Conservation (phyloP, 2,329 filamentous ascomycete species). For the Trichoderma guizhouense region DNA sequence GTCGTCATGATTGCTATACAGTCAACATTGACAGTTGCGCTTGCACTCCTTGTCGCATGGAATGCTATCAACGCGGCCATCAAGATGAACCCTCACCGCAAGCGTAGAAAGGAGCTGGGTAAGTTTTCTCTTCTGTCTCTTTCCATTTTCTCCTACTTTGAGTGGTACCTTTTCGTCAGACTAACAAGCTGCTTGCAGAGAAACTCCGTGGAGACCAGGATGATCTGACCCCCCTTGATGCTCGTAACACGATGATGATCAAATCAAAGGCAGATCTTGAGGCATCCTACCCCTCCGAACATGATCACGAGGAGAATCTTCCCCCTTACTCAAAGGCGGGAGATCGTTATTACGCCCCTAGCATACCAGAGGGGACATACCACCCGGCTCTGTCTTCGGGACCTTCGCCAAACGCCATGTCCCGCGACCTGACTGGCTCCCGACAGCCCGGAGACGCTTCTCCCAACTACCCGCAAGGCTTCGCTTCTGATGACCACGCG, state of each 20-base stretch:
- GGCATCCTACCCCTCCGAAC: slow-evolving; percentile 40
- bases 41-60: slow-evolving; percentile 84
- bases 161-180: slow-evolving; percentile 22
- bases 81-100: slow-evolving; percentile 86
- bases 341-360: slow-evolving; percentile 31
- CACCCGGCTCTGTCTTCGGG: background rate
- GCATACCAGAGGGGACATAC: slow-evolving; percentile 21
- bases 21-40: slow-evolving; percentile 72
- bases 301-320: slow-evolving; percentile 37
- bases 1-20: slow-evolving; percentile 93
- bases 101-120: slow-evolving; percentile 85
- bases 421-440: background rate
- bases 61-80: slow-evolving; percentile 81
- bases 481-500: slow-evolving; percentile 34
- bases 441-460: slow-evolving; percentile 28
- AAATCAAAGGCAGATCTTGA: slow-evolving; percentile 37
- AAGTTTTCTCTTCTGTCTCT: slow-evolving; percentile 41
- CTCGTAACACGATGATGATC: slow-evolving; percentile 80
- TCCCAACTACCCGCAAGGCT: slow-evolving; percentile 38
- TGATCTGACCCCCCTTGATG: slow-evolving; percentile 79
- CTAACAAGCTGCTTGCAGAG: slow-evolving; percentile 49
- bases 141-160: background rate
- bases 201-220: slow-evolving; percentile 74
- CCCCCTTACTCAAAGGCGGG: slow-evolving; percentile 30
- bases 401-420: background rate